Evolutionary conservation across 768 basidiomycete species (phyloP).

Genomic region (Lactarius pseudohatsudake): DNA sequence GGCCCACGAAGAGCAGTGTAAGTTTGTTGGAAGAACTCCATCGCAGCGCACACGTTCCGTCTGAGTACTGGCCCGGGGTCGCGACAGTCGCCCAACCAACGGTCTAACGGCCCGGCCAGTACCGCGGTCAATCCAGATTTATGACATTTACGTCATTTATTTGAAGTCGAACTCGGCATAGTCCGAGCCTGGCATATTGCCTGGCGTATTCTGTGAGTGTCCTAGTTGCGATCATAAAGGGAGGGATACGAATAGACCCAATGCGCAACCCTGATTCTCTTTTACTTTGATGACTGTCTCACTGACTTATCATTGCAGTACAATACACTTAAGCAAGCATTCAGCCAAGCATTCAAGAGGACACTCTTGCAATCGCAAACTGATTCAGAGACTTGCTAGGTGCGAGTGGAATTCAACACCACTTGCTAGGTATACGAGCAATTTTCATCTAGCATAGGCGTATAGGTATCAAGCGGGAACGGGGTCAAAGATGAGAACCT

Average conservation of each 20-base stretch:
- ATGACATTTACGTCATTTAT: neutral
- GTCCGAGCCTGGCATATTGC: too few relatives aligned
- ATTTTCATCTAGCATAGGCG: neutral
- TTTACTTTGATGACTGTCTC: neutral
- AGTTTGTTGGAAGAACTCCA: conserved; percentile 86
- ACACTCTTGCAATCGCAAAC: neutral
- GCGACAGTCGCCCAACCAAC: neutral
- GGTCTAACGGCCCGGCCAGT: neutral
- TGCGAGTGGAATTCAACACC: neutral
- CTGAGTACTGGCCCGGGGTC: neutral
- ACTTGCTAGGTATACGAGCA: too few relatives aligned
- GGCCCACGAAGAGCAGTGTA: conserved; percentile 85
- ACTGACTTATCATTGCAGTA: neutral
- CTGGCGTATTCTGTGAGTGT: too few relatives aligned
- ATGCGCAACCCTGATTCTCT: neutral
- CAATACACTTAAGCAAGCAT: neutral
- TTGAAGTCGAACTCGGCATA: too few relatives aligned
- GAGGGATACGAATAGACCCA: too few relatives aligned
- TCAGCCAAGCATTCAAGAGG: neutral
- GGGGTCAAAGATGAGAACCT: neutral
- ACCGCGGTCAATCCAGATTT: neutral
- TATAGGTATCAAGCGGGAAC: neutral
- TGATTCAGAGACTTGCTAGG: neutral
- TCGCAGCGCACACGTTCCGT: conserved; percentile 33
- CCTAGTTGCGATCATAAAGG: too few relatives aligned